phyloP scores from a whole-genome alignment of 2,329 filamentous ascomycete genomes.

The Bipolaris gigantea region DNA sequence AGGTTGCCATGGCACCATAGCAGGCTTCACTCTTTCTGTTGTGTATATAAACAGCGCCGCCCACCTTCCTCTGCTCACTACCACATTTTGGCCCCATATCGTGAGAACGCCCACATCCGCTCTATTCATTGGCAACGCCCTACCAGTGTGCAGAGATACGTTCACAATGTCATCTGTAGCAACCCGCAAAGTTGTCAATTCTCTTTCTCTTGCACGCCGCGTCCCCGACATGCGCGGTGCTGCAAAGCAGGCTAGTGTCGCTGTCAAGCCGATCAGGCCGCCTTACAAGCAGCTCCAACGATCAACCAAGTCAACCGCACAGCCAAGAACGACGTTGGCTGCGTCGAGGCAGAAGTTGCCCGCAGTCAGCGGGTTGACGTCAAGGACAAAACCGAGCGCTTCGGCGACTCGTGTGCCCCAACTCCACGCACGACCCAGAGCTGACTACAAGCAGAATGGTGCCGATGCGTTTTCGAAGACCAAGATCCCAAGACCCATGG shows the following conservation, averaged over 20 bases:
- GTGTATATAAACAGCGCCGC: neutral
- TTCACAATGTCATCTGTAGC: neutral
- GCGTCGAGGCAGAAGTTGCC: neutral
- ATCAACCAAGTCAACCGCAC: neutral
- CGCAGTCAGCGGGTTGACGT: neutral
- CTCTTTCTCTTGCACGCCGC: conserved; percentile 1
- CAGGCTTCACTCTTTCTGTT: neutral
- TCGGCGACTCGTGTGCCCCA: neutral
- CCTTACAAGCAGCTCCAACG: conserved; percentile 5
- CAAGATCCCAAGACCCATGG: neutral
- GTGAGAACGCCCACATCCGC: neutral
- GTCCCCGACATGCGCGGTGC: conserved; percentile 4
- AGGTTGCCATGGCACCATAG: neutral
- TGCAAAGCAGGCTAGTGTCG: conserved; percentile 5
- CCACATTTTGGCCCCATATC: neutral
- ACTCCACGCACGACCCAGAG: neutral
- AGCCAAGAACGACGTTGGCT: neutral
- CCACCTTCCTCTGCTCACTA: neutral
- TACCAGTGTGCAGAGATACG: neutral
- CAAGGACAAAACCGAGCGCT: neutral
- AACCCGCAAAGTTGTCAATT: neutral
- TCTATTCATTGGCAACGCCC: neutral
- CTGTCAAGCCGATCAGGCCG: neutral
- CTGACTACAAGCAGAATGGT: neutral
- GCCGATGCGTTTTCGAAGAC: neutral